A percentile compares a stretch with the other conserved stretches of the same genome.
These are phyloP conservation scores for Wakefieldia striispora DNA, from an alignment of 768 basidiomycete species.

Conservation along the genomic window DNA sequence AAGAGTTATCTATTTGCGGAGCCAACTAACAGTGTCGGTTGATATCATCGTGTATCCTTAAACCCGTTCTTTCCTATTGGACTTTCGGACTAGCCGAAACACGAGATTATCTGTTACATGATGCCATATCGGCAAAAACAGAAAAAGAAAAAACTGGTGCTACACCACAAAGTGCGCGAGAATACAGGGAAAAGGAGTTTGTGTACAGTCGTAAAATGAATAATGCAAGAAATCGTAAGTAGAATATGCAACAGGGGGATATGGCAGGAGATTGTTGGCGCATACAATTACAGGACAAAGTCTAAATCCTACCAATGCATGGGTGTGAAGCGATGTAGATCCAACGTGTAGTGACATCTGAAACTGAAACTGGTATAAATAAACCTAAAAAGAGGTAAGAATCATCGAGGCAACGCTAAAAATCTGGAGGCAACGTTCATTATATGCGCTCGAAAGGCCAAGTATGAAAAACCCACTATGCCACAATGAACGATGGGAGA, in stretches of 20 bases:
- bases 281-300: slow-evolving; percentile 15
- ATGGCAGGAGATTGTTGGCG: background rate
- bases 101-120: slow-evolving; percentile 11
- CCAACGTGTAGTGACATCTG: slow-evolving; percentile 5
- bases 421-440: slow-evolving; percentile 1
- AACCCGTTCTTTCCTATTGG: background rate
- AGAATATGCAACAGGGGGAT: slow-evolving; percentile 15
- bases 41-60: slow-evolving; percentile 9
- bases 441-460: background rate
- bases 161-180: slow-evolving; percentile 21
- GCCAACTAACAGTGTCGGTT: slow-evolving; percentile 32
- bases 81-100: background rate
- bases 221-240: slow-evolving; percentile 2
- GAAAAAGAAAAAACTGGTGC: slow-evolving; percentile 5
- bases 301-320: slow-evolving; percentile 26
- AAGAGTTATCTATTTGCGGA: slow-evolving; percentile 91
- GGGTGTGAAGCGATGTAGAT: slow-evolving; percentile 2
- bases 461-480: slow-evolving; percentile 9
- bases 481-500: slow-evolving; percentile 5
- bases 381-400: background rate
- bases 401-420: background rate
- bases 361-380: slow-evolving; percentile 1
- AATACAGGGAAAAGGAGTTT: slow-evolving; percentile 5
- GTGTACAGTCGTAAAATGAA: slow-evolving; percentile 22
- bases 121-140: slow-evolving; percentile 7